Evolutionary conservation across 31 red algal species (phyloP), one percentile per base, ranked within the genome.

Genomic region (Asparagopsis taxiformis): DNA sequence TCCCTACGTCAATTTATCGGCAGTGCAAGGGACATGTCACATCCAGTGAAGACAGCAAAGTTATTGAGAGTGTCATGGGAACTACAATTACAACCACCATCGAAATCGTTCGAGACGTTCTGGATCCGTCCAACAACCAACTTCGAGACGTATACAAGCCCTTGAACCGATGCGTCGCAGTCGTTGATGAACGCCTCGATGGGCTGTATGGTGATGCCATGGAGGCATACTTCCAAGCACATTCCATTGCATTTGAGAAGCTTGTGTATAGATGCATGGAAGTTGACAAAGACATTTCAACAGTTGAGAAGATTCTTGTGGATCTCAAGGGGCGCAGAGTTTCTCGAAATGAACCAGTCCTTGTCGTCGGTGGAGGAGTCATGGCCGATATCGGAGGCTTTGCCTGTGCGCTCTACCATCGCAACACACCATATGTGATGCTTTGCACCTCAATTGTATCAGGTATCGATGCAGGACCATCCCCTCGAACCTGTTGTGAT

Each of bases 361-460:
- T 90, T 7, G 76, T 90, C 15, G 76, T 90, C 1, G 86, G 86
- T 16, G 86, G 86, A 8, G 86, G 86, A 23, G 86, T 90, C 11
- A 74, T 90, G 75, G 86, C 86, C 22, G 86, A 90, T 49, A 57
- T 90, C 3, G 84, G 64, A 3, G 84, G 84, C 13, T 89, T 89
- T 35, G 84, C 84, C 2, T 89, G 84, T 48, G 84, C 84, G 16
- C 66, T 89, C 0, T 89, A 79, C 48, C 84, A 89, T 56, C 73
- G 84, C 23, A 89, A 89, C 55, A 89, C 84, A 20, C 84, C 84
- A 3, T 89, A 89, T 28, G 84, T 89, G 10, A 89, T 89, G 84
- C 57, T 89, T 8, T 70, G 65, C n/a, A 89, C 84, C 5, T 89
- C 84, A 22, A 78, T 89, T 38, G 84, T 89, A n/a, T 70, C 72